Evolutionary conservation across 2,329 filamentous ascomycete genomes (phyloP).

Genomic region (Fulvia fulva): DNA sequence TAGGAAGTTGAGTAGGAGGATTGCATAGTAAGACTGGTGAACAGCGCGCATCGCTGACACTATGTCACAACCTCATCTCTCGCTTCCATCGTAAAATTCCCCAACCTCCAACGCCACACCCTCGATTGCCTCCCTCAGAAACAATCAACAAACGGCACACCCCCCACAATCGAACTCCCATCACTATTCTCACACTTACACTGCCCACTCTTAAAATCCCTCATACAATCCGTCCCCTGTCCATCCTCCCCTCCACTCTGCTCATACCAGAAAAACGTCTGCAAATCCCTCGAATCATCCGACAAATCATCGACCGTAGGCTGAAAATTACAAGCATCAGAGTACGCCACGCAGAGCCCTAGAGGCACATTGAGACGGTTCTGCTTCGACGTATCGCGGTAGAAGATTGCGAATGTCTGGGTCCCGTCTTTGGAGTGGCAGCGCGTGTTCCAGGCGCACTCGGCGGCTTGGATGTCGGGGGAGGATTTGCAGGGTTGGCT

Average conservation of each 20-base stretch:
- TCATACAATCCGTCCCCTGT: background rate
- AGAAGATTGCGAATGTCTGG: background rate
- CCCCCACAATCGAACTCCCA: background rate
- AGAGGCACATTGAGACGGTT: background rate
- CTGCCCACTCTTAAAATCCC: background rate
- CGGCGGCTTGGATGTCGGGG: background rate
- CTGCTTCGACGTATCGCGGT: background rate
- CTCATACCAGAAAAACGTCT: background rate
- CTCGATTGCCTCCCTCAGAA: background rate
- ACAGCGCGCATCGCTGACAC: no score
- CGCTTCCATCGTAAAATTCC: no score
- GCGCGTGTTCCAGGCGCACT: background rate
- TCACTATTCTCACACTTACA: constrained; percentile 1
- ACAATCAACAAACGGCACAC: background rate
- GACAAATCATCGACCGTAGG: background rate
- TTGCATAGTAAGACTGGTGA: constrained; percentile 9
- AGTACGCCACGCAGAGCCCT: background rate
- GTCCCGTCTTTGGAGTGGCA: background rate
- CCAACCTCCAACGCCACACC: no score
- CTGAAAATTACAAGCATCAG: background rate
- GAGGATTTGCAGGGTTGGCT: background rate
- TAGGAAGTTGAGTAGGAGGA: constrained; percentile 44
- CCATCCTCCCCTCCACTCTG: background rate
- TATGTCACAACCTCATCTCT: no score
- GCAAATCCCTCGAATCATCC: background rate